These are phyloP conservation scores for Volvariella volvacea DNA, from an alignment of 1,284 basidiomycete species.

Conservation along the genomic window DNA sequence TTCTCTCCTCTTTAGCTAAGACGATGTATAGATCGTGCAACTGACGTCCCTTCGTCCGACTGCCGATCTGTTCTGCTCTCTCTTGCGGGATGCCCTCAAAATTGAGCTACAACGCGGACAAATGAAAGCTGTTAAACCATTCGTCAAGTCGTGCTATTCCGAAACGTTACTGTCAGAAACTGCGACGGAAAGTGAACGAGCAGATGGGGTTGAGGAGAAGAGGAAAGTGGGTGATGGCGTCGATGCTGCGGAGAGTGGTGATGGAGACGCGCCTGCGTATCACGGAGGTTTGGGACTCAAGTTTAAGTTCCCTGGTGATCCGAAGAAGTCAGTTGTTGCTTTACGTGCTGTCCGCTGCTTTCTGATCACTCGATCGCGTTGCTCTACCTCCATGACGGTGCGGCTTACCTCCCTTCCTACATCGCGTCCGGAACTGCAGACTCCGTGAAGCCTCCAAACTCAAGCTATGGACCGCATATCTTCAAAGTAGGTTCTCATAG, in stretches of 20 bases:
- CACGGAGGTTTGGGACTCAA: constrained; percentile 82
- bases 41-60: constrained; percentile 93
- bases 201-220: constrained; percentile 36
- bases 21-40: constrained; percentile 73
- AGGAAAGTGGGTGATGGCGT: constrained; percentile 38
- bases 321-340: constrained; percentile 61
- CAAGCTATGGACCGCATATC: constrained; percentile 93
- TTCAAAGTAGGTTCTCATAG: constrained; percentile 57
- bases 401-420: no score
- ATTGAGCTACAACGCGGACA: constrained; percentile 78
- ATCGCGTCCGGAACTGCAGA: constrained; percentile 34
- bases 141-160: constrained; percentile 91
- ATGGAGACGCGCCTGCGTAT: constrained; percentile 51
- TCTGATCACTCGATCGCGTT: constrained; percentile 1
- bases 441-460: constrained; percentile 95
- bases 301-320: constrained; percentile 92
- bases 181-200: constrained; percentile 50
- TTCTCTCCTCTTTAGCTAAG: not conserved
- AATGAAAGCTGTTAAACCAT: constrained; percentile 92
- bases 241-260: constrained; percentile 43
- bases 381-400: constrained; percentile 8
- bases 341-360: constrained; percentile 16
- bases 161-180: constrained; percentile 78
- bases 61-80: constrained; percentile 90
- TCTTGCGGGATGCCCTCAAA: constrained; percentile 88